A percentile compares a stretch with the other conserved stretches of the same genome.
These are phyloP conservation scores for Stephania japonica DNA, from an alignment of 164 flowering plant species.

Conservation along the genomic window DNA sequence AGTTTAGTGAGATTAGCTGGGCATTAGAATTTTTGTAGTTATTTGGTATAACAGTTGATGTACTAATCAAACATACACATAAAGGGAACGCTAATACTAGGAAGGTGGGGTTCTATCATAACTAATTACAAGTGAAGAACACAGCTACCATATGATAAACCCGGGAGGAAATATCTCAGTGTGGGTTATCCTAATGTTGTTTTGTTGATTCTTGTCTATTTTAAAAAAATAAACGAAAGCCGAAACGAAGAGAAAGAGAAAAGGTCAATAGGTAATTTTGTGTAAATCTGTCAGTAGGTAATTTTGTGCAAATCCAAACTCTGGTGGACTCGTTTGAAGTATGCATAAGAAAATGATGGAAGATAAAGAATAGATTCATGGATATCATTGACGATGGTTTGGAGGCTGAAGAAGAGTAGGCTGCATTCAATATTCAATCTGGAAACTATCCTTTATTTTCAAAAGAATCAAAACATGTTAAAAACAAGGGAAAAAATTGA, in stretches of 20 bases:
- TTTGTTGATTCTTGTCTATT: background rate
- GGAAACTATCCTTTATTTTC: no score
- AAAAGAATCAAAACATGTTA: no score
- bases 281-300: background rate
- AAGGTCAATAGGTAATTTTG: background rate
- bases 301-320: background rate
- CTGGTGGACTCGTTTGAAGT: background rate
- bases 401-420: background rate
- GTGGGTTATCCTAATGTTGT: background rate
- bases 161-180: background rate
- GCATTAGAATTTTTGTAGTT: background rate
- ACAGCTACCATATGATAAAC: background rate
- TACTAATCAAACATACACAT: background rate
- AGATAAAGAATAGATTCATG: background rate
- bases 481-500: no score
- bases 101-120: background rate
- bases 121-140: background rate
- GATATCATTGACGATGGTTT: background rate
- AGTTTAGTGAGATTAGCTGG: background rate
- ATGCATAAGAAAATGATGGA: background rate
- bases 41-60: background rate
- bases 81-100: background rate
- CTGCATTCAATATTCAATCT: no score
- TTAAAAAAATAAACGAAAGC: background rate
- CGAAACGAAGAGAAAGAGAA: background rate